Evolutionary conservation across 2,329 filamentous ascomycete species (phyloP), one percentile per base, ranked within the genome.

Genomic region (Diaporthe citrichinensis): DNA sequence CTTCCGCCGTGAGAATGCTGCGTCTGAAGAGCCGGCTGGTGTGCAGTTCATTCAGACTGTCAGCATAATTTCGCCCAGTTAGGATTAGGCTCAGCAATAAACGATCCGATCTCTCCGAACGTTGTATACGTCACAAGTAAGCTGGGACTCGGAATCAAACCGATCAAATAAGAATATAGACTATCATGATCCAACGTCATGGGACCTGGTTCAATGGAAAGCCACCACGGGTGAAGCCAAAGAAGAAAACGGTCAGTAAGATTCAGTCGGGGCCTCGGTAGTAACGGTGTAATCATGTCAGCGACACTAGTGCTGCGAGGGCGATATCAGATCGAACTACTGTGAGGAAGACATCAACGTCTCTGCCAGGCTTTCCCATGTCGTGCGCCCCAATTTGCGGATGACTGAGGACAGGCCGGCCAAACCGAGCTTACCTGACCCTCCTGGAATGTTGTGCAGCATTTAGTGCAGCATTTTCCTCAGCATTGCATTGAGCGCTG

Each of bases 321-420:
- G 28, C 23, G 58, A 17, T 41, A 41, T 61, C 58, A 61, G 58
- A 61, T 61, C 58, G 7, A 51, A n/a, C 12, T 39, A 68, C 44
- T 51, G 61, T 34, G 25, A n/a, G 2, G 28, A 8, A 49, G 20
- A 7, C 25, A 14, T 28, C 7, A 25, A 61, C 57, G 17, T n/a
- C 58, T n/a, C 58, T 12, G 25, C 14, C 59, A 46, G 25, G 39
- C 15, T 25, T 34, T 49, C 61, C 15, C 28, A 65, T 34, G 44
- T 39, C 31, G 44, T 68, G 44, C 28, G 4, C 31, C 44, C 44
- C 31, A n/a, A n/a, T n/a, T n/a, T n/a, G n/a, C n/a, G n/a, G n/a
- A n/a, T n/a, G n/a, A n/a, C n/a, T n/a, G n/a, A n/a, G n/a, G n/a
- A 41, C n/a, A 65, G 39, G 41, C 28, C 61, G 61, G 61, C 28